phyloP scores from a whole-genome alignment of 2,329 filamentous ascomycete genomes.

The Metarhizium rileyi region DNA sequence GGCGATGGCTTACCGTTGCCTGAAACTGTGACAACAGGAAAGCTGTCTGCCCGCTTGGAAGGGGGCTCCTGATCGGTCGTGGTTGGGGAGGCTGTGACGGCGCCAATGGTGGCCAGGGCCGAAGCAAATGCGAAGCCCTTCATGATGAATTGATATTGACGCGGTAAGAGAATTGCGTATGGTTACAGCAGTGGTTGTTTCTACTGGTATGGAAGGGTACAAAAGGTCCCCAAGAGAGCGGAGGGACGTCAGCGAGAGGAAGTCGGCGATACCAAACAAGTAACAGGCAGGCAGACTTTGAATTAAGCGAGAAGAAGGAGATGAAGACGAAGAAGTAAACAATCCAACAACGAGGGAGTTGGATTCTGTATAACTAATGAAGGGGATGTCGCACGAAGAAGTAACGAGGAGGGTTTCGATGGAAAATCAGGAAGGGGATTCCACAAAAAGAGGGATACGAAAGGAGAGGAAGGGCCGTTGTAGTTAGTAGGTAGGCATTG shows the following conservation, averaged over 20 bases:
- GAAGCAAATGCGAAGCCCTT: slow-evolving; percentile 37
- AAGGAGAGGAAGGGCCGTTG: slow-evolving; percentile 2
- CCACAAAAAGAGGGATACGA: slow-evolving; percentile 8
- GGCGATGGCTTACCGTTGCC: slow-evolving; percentile 42
- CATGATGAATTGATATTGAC: slow-evolving; percentile 30
- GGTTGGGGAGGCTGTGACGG: slow-evolving; percentile 40
- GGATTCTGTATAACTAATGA: slow-evolving; percentile 17
- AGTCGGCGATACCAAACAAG: slow-evolving; percentile 1
- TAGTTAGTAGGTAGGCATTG: too few relatives aligned
- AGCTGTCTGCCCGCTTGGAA: slow-evolving; percentile 37
- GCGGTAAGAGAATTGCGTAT: slow-evolving; percentile 6
- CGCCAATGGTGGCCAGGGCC: slow-evolving; percentile 35
- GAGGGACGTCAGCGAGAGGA: slow-evolving; percentile 8
- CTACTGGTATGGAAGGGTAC: slow-evolving; percentile 3
- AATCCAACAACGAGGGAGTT: slow-evolving; percentile 28
- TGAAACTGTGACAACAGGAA: slow-evolving; percentile 42
- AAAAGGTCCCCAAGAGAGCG: slow-evolving; percentile 11
- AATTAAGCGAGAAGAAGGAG: slow-evolving; percentile 9
- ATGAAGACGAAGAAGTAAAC: slow-evolving; percentile 13
- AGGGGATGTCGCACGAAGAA: slow-evolving; percentile 12
- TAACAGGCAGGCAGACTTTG: background rate
- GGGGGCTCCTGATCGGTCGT: slow-evolving; percentile 36
- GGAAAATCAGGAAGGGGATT: slow-evolving; percentile 8
- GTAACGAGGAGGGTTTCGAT: background rate
- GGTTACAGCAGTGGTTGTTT: background rate